Conservation (phyloP, 371 early-diverging fungal genomes). For the Paraphysoderma sedebokerense region DNA sequence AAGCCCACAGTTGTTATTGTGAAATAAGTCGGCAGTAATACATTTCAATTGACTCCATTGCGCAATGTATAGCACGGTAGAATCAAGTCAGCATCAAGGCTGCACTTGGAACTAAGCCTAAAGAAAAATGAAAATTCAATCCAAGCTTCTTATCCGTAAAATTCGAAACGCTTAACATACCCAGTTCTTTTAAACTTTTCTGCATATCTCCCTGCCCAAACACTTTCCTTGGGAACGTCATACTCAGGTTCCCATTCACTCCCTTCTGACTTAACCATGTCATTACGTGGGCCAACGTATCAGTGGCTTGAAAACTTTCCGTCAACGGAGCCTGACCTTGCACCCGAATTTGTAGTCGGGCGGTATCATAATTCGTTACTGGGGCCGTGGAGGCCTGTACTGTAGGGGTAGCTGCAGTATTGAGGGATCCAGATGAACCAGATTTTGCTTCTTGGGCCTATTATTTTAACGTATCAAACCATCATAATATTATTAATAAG, state of each 20-base stretch:
- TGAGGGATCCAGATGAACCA: background rate
- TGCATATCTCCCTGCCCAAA: background rate
- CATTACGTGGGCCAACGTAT: background rate
- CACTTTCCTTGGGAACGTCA: conserved; percentile 1
- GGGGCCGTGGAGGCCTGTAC: background rate
- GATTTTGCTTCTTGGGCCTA: background rate
- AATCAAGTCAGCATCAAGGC: no score
- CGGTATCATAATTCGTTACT: background rate
- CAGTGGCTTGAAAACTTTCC: background rate
- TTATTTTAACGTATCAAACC: background rate
- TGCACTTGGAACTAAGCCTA: no score
- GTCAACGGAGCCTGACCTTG: background rate
- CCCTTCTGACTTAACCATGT: background rate
- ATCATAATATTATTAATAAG: background rate
- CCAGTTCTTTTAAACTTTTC: background rate
- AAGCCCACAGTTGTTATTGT: no score
- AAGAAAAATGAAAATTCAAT: no score
- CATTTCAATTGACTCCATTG: no score
- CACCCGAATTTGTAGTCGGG: conserved; percentile 1
- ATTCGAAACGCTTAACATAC: no score
- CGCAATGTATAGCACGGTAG: no score
- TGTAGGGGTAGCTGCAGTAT: background rate
- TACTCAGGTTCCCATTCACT: background rate
- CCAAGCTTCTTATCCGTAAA: no score
- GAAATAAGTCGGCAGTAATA: no score